phyloP scores from a whole-genome alignment of 2,329 filamentous ascomycete species.

The Fusarium poae region DNA sequence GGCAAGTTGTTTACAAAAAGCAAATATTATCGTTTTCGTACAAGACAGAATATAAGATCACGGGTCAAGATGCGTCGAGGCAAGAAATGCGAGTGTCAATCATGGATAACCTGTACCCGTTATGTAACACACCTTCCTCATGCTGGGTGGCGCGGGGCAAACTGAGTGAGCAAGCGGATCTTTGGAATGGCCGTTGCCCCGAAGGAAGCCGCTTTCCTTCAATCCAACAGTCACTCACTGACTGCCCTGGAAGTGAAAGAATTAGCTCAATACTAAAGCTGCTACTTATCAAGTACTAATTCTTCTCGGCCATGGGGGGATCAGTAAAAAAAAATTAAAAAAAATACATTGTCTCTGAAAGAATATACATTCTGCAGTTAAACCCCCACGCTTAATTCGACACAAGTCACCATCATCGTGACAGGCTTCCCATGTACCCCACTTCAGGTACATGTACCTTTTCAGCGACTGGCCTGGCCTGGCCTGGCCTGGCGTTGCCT shows the following conservation, averaged over 20 bases:
- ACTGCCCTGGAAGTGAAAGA: neutral
- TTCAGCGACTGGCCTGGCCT: conserved; percentile 14
- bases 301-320: neutral
- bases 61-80: conserved; percentile 11
- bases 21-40: neutral
- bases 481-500: neutral
- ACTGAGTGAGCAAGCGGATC: conserved; percentile 35
- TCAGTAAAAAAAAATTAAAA: neutral
- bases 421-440: conserved; percentile 27
- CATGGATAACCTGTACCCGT: conserved; percentile 2
- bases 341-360: neutral
- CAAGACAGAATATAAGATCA: conserved; percentile 9
- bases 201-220: conserved; percentile 32
- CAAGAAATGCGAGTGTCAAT: conserved; percentile 14
- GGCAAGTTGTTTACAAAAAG: neutral
- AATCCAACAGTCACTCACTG: neutral
- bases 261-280: neutral
- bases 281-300: neutral
- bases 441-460: conserved; percentile 32
- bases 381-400: neutral
- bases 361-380: neutral
- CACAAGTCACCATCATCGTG: conserved; percentile 14
- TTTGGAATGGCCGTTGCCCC: conserved; percentile 47
- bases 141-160: conserved; percentile 25
- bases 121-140: conserved; percentile 7